phyloP scores from a whole-genome alignment of 2,329 filamentous ascomycete genomes.

The Tolypocladium capitatum region DNA sequence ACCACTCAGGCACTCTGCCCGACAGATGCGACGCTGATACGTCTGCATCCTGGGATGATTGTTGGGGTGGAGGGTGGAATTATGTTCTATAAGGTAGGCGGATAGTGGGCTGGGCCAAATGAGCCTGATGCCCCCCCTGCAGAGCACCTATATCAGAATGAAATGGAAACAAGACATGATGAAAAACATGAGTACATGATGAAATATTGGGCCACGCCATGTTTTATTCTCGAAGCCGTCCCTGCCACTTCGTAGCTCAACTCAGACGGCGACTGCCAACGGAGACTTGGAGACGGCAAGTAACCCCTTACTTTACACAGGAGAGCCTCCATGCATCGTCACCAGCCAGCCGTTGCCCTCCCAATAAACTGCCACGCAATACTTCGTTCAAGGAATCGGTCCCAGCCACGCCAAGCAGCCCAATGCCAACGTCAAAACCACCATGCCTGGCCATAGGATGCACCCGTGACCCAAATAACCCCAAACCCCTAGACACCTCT shows the following conservation, averaged over 20 bases:
- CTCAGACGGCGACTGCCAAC: no score
- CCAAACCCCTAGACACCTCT: not conserved
- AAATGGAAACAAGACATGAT: no score
- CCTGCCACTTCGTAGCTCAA: no score
- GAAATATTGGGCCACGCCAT: no score
- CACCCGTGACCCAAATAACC: not conserved
- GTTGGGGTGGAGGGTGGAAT: not conserved
- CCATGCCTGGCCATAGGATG: not conserved
- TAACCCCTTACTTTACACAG: not conserved
- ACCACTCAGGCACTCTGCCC: constrained; percentile 11
- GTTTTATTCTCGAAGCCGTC: no score
- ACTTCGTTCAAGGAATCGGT: not conserved
- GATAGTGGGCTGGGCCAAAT: no score
- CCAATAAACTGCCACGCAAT: not conserved
- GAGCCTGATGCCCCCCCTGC: no score
- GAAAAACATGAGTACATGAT: no score
- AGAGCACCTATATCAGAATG: no score
- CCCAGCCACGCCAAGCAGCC: not conserved
- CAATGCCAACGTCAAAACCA: not conserved
- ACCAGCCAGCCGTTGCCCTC: not conserved
- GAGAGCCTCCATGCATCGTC: not conserved
- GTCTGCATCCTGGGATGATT: not conserved
- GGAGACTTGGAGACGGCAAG: not conserved
- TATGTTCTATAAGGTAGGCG: not conserved
- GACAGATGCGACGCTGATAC: not conserved